These are phyloP conservation scores for Croton laevigatus DNA, from an alignment of 441 rosid genomes.

Conservation along the genomic window DNA sequence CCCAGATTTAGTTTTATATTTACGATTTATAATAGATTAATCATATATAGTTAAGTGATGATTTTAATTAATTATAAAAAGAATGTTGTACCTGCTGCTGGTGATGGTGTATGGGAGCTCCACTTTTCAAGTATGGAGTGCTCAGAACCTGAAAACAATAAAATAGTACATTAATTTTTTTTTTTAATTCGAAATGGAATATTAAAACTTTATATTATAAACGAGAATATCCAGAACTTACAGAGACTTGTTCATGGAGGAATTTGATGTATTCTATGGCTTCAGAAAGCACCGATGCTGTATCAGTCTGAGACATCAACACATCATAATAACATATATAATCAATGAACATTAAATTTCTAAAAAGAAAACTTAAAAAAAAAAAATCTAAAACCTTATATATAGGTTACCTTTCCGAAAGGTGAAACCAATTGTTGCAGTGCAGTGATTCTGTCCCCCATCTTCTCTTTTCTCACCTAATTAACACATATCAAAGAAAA, in stretches of 20 bases:
- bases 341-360: slow-evolving; percentile 13
- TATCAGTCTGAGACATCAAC: slow-evolving; percentile 72
- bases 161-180: neutral
- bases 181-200: neutral
- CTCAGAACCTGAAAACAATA: slow-evolving; percentile 58
- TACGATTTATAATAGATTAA: too few relatives aligned
- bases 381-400: neutral
- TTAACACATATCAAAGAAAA: slow-evolving; percentile 4
- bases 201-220: too few relatives aligned
- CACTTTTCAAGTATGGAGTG: slow-evolving; percentile 89
- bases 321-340: slow-evolving; percentile 24
- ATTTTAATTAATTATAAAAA: slow-evolving; percentile 3
- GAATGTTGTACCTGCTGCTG: slow-evolving; percentile 62
- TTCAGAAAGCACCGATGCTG: slow-evolving; percentile 98
- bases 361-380: slow-evolving; percentile 10
- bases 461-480: slow-evolving; percentile 98
- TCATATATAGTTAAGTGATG: too few relatives aligned
- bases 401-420: slow-evolving; percentile 85
- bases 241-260: slow-evolving; percentile 86
- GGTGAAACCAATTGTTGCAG: slow-evolving; percentile 99
- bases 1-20: too few relatives aligned
- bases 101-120: slow-evolving; percentile 74
- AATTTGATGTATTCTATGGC: slow-evolving; percentile 94
- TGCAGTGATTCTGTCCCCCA: slow-evolving; percentile 99
- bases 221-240: slow-evolving; percentile 33